Evolutionary conservation across 495 filamentous ascomycete species (phyloP).

Genomic region (Filosporella fistucella): DNA sequence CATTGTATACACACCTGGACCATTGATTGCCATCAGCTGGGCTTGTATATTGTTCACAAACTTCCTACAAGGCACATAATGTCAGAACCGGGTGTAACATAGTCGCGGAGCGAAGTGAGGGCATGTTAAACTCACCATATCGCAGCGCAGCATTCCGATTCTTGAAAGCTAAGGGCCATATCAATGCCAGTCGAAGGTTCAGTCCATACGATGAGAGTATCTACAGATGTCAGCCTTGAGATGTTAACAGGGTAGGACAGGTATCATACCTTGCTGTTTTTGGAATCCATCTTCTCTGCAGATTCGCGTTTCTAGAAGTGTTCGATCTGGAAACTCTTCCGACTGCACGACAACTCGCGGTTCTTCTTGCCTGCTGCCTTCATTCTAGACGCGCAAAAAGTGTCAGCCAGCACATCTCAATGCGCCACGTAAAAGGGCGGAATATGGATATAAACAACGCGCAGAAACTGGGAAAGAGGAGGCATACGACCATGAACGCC

Average conservation of each 20-base stretch:
- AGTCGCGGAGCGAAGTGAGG: too few species aligned
- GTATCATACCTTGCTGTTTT: conserved; percentile 84
- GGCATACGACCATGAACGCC: conserved; percentile 65
- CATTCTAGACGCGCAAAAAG: conserved; percentile 19
- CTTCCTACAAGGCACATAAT: conserved; percentile 53
- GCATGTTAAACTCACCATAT: conserved; percentile 92
- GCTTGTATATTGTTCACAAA: conserved; percentile 85
- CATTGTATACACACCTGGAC: conserved; percentile 6
- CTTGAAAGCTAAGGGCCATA: conserved; percentile 98
- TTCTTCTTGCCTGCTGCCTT: conserved; percentile 51
- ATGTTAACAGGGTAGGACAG: background rate
- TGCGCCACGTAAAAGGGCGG: background rate
- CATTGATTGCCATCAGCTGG: conserved; percentile 40
- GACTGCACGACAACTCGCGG: conserved; percentile 87
- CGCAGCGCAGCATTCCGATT: conserved; percentile 85
- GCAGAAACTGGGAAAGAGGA: background rate
- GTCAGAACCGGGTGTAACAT: too few species aligned
- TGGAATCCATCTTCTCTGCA: conserved; percentile 94
- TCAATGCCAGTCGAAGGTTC: conserved; percentile 76
- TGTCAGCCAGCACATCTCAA: conserved; percentile 24
- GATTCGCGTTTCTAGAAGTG: conserved; percentile 85
- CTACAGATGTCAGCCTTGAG: conserved; percentile 84
- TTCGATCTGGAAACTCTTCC: conserved; percentile 80
- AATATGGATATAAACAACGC: background rate
- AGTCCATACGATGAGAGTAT: conserved; percentile 98